These are phyloP conservation scores for Pseudocercospora fuligena DNA, from an alignment of 2,329 filamentous ascomycete species.

Conservation along the genomic window DNA sequence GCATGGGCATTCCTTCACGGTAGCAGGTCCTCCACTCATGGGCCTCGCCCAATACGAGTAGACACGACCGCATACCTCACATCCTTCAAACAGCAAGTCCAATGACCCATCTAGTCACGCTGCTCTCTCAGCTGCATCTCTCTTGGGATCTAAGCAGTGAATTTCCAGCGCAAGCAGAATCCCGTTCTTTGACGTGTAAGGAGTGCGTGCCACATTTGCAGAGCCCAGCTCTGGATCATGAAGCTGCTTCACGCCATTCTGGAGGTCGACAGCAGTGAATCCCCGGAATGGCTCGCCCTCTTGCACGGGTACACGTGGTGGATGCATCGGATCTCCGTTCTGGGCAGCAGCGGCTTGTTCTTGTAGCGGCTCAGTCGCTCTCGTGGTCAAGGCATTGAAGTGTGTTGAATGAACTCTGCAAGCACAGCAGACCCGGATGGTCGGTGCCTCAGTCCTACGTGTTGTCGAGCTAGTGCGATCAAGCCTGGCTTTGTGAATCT, in stretches of 20 bases:
- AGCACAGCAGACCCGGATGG: slow-evolving; percentile 36
- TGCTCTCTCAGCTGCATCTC: slow-evolving; percentile 21
- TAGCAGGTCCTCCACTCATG: slow-evolving; percentile 7
- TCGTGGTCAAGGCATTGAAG: slow-evolving; percentile 34
- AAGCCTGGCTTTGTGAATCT: slow-evolving; percentile 20
- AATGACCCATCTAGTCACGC: slow-evolving; percentile 24
- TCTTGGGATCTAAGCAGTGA: slow-evolving; percentile 29
- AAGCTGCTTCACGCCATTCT: slow-evolving; percentile 26
- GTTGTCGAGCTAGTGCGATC: slow-evolving; percentile 6
- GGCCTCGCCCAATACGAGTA: slow-evolving; percentile 16
- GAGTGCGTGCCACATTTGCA: slow-evolving; percentile 37
- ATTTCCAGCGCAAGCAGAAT: slow-evolving; percentile 30
- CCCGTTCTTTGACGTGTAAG: slow-evolving; percentile 34
- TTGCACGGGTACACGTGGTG: slow-evolving; percentile 23
- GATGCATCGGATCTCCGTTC: slow-evolving; percentile 6
- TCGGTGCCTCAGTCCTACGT: slow-evolving; percentile 23
- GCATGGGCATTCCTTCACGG: slow-evolving; percentile 18
- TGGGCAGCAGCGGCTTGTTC: not conserved
- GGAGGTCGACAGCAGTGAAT: slow-evolving; percentile 37
- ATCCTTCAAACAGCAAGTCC: slow-evolving; percentile 21
- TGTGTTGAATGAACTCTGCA: slow-evolving; percentile 38
- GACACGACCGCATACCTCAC: slow-evolving; percentile 16
- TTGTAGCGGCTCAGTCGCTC: slow-evolving; percentile 11
- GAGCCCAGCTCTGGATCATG: slow-evolving; percentile 34
- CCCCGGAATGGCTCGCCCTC: slow-evolving; percentile 36